Evolutionary conservation across 2,329 filamentous ascomycete species (phyloP).

Genomic region (Ceratocystis alfenasii): DNA sequence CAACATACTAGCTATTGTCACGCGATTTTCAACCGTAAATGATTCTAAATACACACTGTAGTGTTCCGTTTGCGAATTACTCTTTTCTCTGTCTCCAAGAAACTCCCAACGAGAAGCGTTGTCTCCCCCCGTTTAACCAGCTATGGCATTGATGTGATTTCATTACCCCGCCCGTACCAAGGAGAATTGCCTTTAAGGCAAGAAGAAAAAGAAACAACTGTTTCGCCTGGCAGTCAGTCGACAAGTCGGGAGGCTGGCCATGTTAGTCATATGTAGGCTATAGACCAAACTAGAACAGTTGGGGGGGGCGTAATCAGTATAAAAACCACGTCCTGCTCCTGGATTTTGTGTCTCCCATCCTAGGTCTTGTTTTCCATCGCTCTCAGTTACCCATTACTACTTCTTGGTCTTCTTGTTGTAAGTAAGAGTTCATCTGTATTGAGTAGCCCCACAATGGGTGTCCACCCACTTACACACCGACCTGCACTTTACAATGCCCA

Average conservation of each 20-base stretch:
- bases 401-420: neutral
- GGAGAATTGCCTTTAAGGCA: neutral
- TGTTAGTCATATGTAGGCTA: neutral
- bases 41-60: neutral
- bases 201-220: neutral
- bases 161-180: conserved; percentile 2
- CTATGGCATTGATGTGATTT: neutral
- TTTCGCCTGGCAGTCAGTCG: neutral
- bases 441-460: neutral
- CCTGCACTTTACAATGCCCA: neutral
- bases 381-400: neutral
- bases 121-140: neutral
- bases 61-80: neutral
- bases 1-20: neutral
- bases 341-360: neutral
- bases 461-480: conserved; percentile 5
- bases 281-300: neutral
- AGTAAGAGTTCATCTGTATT: neutral
- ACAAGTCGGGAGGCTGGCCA: neutral
- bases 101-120: neutral
- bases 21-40: neutral
- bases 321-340: neutral
- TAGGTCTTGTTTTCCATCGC: neutral
- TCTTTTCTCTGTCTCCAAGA: neutral
- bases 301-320: neutral